Conservation (phyloP, 2,329 filamentous ascomycete genomes). For the Aspergillus quadricinctus region DNA sequence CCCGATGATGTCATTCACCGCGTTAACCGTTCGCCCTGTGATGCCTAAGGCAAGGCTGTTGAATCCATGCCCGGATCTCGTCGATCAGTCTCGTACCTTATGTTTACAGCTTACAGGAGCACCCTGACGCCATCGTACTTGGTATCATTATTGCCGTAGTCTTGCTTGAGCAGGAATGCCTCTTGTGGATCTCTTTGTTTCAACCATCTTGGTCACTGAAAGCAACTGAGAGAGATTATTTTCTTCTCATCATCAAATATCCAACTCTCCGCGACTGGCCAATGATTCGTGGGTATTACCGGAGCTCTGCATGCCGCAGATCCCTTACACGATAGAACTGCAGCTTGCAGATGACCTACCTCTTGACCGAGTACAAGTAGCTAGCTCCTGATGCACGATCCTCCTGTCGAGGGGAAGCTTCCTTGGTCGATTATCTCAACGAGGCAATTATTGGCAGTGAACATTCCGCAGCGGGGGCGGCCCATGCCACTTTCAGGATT, state of each 20-base stretch:
- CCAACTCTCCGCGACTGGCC: neutral
- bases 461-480: neutral
- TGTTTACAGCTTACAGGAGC: neutral
- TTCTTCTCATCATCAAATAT: neutral
- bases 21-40: neutral
- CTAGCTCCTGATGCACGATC: slow-evolving; percentile 6
- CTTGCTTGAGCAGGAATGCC: neutral
- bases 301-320: slow-evolving; percentile 12
- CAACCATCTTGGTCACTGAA: neutral
- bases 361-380: slow-evolving; percentile 9
- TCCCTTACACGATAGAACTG: slow-evolving; percentile 11
- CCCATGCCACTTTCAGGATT: slow-evolving; percentile 2
- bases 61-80: neutral
- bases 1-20: neutral
- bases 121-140: neutral
- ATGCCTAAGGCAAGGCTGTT: neutral
- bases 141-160: neutral
- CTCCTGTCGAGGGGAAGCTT: slow-evolving; percentile 6
- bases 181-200: neutral
- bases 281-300: slow-evolving; percentile 1
- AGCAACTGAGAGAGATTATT: neutral
- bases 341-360: slow-evolving; percentile 14
- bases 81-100: neutral
- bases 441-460: neutral
- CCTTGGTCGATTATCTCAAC: slow-evolving; percentile 2